phyloP scores from a whole-genome alignment of 1,284 basidiomycete species.

The Trichosporon coremiiforme region DNA sequence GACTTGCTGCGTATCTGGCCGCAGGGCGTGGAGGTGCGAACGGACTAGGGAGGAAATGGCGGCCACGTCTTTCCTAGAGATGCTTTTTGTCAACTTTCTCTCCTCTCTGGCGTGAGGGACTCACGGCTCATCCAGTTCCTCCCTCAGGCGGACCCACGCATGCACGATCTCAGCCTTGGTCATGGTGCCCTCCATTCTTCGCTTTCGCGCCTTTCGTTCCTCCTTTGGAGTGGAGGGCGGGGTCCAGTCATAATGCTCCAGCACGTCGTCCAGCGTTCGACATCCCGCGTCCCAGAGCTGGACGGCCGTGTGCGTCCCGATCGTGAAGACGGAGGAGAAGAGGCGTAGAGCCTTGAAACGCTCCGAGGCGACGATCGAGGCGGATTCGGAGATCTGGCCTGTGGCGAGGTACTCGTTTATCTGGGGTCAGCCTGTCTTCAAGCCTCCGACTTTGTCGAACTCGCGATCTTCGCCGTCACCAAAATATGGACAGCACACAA shows the following conservation, averaged over 20 bases:
- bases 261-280: constrained; percentile 49
- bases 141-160: constrained; percentile 50
- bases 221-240: constrained; percentile 35
- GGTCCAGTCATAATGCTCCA: constrained; percentile 39
- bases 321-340: constrained; percentile 52
- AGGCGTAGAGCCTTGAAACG: constrained; percentile 43
- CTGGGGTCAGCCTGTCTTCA: constrained; percentile 29
- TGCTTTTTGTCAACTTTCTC: constrained; percentile 30
- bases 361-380: constrained; percentile 41
- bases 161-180: constrained; percentile 51
- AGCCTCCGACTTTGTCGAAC: no score
- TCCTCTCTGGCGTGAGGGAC: constrained; percentile 19
- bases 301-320: constrained; percentile 49
- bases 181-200: constrained; percentile 51
- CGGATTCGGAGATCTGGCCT: constrained; percentile 46
- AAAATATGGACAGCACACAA: no score
- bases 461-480: no score
- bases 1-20: constrained; percentile 48
- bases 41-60: constrained; percentile 49
- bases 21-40: constrained; percentile 47
- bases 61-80: constrained; percentile 51
- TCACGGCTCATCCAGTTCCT: constrained; percentile 49
- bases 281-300: constrained; percentile 52
- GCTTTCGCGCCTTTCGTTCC: constrained; percentile 39
- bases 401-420: constrained; percentile 54